Evolutionary conservation across 768 basidiomycete genomes (phyloP), one percentile per base, ranked within the genome.

Genomic region (Lactifluus subvellereus): DNA sequence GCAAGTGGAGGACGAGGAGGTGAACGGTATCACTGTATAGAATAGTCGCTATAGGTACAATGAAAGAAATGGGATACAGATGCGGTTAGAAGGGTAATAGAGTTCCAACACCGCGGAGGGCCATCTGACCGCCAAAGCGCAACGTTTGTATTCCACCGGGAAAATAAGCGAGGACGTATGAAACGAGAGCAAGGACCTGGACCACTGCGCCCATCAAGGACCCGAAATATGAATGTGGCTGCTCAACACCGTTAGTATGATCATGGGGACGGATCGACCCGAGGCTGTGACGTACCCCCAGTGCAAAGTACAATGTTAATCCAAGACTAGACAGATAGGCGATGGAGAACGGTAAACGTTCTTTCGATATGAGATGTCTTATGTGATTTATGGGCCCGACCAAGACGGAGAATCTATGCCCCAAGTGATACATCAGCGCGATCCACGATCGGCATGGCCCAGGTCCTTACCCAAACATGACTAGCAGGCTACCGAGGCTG

Each of bases 161-260:
- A 76, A 99, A 98, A 77, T 98, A 98, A 0, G 94, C 94, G 18
- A 94, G 79, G 7, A 98, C 81, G 71, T 99, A 99, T 14, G 89
- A 81, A 14, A 97, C 78, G 18, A 99, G 83, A 2, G 95, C 86
- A 49, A 90, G 77, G 45, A 97, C 84, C 84, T 92, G 94, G 4
- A 97, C 79, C 40, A 86, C 82, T 13, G 90, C 94, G 37, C 85
- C 85, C 58, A 97, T 71, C 43, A 99, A 75, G 1, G 92, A 95
- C 8, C 93, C 92, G 33, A 99, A 66, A 64, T 93, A 94, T 20
- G 94, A 94, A 53, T 88, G 85, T 13, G 81, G 79, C 92, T 96
- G 73, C 4, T 45, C 27, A 57, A 37, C 27, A 59, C 14, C 32
- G 48, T 61, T n/a, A 57, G 53, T 47, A 20, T n/a, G 38, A 43